Evolutionary conservation across 495 filamentous ascomycete genomes (phyloP).

Genomic region (Margaritispora aquatica): DNA sequence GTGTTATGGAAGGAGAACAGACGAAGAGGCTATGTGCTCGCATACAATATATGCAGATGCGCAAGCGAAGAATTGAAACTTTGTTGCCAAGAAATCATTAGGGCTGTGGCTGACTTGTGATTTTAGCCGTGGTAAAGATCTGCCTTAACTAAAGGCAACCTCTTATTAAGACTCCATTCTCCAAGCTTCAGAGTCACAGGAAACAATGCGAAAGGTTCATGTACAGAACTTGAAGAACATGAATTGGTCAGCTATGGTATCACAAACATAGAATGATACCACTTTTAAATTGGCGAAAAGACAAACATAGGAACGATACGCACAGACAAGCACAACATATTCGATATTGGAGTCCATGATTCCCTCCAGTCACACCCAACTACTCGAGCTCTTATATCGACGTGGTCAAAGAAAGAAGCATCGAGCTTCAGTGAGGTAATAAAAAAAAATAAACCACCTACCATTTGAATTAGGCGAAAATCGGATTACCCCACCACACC

Average conservation of each 20-base stretch:
- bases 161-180: background rate
- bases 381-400: too few relatives aligned
- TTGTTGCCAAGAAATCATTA: background rate
- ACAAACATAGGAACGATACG: too few relatives aligned
- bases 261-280: too few relatives aligned
- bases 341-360: too few relatives aligned
- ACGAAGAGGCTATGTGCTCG: background rate
- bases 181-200: background rate
- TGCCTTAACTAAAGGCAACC: background rate
- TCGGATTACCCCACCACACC: too few relatives aligned
- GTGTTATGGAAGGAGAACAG: background rate
- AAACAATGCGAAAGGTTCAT: background rate
- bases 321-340: too few relatives aligned
- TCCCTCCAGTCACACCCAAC: too few relatives aligned
- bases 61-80: background rate
- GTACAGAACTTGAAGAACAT: background rate
- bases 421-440: too few relatives aligned
- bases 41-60: background rate
- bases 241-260: background rate
- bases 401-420: too few relatives aligned
- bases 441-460: too few relatives aligned
- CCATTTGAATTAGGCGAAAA: too few relatives aligned
- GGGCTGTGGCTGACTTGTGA: background rate
- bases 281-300: too few relatives aligned
- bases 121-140: background rate